Conservation (phyloP, 768 basidiomycete genomes). For the Tulasnella sp. region DNA sequence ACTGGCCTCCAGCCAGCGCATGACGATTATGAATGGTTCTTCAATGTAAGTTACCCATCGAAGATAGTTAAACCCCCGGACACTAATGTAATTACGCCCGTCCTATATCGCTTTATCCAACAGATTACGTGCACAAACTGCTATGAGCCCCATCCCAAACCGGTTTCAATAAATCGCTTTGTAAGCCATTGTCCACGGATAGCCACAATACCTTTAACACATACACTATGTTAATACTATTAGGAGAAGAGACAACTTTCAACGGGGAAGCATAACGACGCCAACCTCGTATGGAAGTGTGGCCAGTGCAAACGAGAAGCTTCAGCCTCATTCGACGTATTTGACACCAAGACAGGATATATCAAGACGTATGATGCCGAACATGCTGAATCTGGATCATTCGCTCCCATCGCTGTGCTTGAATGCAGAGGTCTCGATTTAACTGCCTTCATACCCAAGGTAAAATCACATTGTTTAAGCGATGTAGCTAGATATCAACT, state of each 20-base stretch:
- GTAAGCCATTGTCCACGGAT: slow-evolving; percentile 28
- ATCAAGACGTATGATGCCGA: slow-evolving; percentile 28
- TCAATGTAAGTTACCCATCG: slow-evolving; percentile 37
- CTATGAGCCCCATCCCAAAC: slow-evolving; percentile 60
- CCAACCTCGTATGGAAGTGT: slow-evolving; percentile 72
- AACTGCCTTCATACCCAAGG: slow-evolving; percentile 57
- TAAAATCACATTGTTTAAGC: slow-evolving; percentile 24
- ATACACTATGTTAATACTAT: not conserved
- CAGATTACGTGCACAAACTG: slow-evolving; percentile 73
- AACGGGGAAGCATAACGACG: slow-evolving; percentile 51
- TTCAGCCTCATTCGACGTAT: slow-evolving; percentile 61
- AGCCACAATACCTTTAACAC: not conserved
- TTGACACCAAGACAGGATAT: slow-evolving; percentile 37
- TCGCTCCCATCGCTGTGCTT: slow-evolving; percentile 51
- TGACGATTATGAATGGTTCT: slow-evolving; percentile 66
- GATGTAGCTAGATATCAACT: not conserved
- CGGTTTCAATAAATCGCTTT: slow-evolving; percentile 54
- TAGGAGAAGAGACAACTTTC: slow-evolving; percentile 58
- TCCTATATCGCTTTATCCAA: not conserved
- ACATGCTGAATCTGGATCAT: slow-evolving; percentile 37
- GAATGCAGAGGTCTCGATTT: slow-evolving; percentile 87
- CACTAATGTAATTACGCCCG: not conserved
- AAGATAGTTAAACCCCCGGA: not conserved
- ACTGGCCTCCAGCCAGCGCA: slow-evolving; percentile 52
- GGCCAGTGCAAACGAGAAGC: slow-evolving; percentile 55